phyloP scores from a whole-genome alignment of 768 basidiomycete species.

The Suillus clintonianus region DNA sequence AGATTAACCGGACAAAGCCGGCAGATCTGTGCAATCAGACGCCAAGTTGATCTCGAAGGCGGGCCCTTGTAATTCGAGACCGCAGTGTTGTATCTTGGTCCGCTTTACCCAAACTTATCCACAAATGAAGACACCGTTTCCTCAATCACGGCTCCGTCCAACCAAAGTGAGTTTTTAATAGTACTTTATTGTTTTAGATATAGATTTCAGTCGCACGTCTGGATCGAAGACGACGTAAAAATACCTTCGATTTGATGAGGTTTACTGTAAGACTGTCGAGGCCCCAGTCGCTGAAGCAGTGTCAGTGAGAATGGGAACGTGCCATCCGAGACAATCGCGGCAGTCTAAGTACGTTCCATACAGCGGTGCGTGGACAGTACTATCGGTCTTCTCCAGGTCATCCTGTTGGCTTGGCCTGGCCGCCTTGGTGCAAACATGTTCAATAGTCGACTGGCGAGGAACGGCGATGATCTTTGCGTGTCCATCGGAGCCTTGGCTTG shows the following conservation, averaged over 20 bases:
- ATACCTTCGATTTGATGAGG: neutral
- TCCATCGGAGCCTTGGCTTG: neutral
- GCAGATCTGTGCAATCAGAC: neutral
- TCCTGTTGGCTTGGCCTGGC: neutral
- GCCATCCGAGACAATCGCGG: neutral
- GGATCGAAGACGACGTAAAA: neutral
- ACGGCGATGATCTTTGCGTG: neutral
- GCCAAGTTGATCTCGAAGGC: neutral
- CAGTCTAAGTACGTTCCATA: neutral
- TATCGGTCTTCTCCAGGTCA: neutral
- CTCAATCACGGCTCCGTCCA: neutral
- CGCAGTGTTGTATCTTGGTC: neutral
- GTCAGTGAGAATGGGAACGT: neutral
- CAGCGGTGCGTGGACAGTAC: neutral
- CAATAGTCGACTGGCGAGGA: neutral
- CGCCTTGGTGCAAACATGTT: neutral
- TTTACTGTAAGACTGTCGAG: neutral
- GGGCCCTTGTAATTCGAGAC: neutral
- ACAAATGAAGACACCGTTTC: neutral
- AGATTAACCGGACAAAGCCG: neutral
- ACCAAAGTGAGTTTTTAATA: neutral
- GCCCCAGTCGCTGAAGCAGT: neutral
- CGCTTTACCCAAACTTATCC: neutral
- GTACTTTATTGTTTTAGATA: neutral
- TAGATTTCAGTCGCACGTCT: neutral